These are phyloP conservation scores for Paraconiothyrium brasiliense DNA, from an alignment of 2,329 filamentous ascomycete species.

Conservation along the genomic window DNA sequence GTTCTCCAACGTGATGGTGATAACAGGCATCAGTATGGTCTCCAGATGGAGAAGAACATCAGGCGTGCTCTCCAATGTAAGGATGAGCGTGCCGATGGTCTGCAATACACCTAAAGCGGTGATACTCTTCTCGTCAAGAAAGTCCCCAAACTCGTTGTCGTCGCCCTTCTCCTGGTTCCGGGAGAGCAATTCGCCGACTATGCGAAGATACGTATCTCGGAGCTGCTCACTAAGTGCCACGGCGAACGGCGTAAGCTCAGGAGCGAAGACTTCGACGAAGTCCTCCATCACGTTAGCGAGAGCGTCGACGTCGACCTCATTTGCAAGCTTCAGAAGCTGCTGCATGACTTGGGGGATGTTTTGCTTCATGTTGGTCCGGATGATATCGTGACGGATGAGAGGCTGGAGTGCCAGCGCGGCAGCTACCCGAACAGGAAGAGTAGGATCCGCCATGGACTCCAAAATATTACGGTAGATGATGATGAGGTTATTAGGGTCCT, in stretches of 20 bases:
- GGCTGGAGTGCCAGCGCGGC: constrained; percentile 94
- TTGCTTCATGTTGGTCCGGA: constrained; percentile 93
- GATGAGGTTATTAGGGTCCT: constrained; percentile 93
- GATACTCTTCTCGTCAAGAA: constrained; percentile 97
- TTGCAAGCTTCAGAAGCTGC: constrained; percentile 93
- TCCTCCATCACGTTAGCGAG: constrained; percentile 99
- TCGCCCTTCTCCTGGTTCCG: constrained; percentile 79
- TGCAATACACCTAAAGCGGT: constrained; percentile 95
- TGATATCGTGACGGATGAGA: constrained; percentile 92
- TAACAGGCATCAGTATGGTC: constrained; percentile 95
- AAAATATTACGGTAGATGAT: constrained; percentile 97
- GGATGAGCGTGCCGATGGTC: constrained; percentile 95
- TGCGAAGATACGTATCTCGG: constrained; percentile 93
- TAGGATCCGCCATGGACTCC: constrained; percentile 95
- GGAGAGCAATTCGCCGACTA: constrained; percentile 89
- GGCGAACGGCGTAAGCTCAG: constrained; percentile 94
- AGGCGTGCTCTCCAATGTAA: constrained; percentile 95
- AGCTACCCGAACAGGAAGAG: constrained; percentile 91
- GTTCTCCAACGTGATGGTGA: constrained; percentile 94
- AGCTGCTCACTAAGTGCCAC: constrained; percentile 96
- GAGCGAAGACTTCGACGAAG: constrained; percentile 98
- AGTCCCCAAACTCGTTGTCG: constrained; percentile 85
- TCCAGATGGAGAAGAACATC: constrained; percentile 95
- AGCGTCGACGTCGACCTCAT: constrained; percentile 97
- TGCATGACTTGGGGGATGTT: constrained; percentile 99